Evolutionary conservation across 2,329 filamentous ascomycete species (phyloP).

Genomic region (Taxawa tesnikishii): DNA sequence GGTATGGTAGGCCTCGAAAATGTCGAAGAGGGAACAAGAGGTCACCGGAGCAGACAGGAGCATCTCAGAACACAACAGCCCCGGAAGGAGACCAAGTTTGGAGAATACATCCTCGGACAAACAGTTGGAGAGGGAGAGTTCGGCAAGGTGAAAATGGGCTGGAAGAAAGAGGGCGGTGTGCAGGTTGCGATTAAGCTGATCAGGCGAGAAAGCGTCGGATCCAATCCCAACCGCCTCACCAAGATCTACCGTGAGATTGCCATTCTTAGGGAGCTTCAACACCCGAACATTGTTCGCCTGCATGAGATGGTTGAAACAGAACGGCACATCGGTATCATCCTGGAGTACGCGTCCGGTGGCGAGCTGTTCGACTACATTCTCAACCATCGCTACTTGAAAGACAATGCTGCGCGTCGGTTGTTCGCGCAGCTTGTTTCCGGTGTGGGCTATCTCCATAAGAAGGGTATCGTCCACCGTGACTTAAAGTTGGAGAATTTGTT

Average conservation of each 20-base stretch:
- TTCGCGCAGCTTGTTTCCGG: conserved; percentile 95
- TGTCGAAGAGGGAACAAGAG: conserved; percentile 31
- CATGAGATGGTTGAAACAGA: conserved; percentile 99
- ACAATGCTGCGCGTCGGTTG: conserved; percentile 75
- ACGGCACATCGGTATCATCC: conserved; percentile 91
- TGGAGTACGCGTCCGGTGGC: conserved; percentile 95
- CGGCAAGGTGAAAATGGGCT: conserved; percentile 95
- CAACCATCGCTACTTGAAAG: conserved; percentile 92
- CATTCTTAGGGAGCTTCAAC: conserved; percentile 75
- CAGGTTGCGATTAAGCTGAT: conserved; percentile 97
- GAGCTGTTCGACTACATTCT: conserved; percentile 98
- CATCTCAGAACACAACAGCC: conserved; percentile 37
- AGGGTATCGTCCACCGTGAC: conserved; percentile 95
- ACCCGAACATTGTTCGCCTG: conserved; percentile 91
- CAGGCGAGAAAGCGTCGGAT: conserved; percentile 77
- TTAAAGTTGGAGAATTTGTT: conserved; percentile 93
- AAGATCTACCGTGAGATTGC: conserved; percentile 97
- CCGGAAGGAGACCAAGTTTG: conserved; percentile 75
- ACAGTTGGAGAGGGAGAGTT: conserved; percentile 97
- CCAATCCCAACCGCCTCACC: conserved; percentile 76
- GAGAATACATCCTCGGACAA: conserved; percentile 89
- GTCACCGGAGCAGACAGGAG: conserved; percentile 42
- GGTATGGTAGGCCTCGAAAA: conserved; percentile 38
- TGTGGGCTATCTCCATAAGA: conserved; percentile 95
- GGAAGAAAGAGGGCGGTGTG: conserved; percentile 89